A percentile compares a stretch with the other conserved stretches of the same genome.
phyloP scores from a whole-genome alignment of 2,329 filamentous ascomycete genomes.

The Chaetomium sp. region DNA sequence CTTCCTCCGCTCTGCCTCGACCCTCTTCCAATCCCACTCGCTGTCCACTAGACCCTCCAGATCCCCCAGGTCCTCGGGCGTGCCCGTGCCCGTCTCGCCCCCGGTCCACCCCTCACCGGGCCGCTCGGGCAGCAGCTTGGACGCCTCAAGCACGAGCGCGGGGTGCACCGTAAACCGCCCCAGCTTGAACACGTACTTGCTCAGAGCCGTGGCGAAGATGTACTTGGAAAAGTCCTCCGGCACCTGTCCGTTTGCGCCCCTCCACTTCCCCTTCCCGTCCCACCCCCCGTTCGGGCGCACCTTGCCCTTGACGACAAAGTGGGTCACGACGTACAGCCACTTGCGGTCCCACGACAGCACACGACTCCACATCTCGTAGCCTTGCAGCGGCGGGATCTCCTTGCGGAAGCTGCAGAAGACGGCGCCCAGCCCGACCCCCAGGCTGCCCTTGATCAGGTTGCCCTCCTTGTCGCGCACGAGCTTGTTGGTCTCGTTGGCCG shows the following conservation, averaged over 20 bases:
- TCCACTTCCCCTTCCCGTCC: constrained; percentile 51
- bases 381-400: constrained; percentile 70
- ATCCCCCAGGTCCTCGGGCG: constrained; percentile 44
- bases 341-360: constrained; percentile 77
- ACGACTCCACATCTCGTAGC: constrained; percentile 73
- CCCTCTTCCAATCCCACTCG: constrained; percentile 60
- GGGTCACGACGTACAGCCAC: constrained; percentile 76
- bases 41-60: constrained; percentile 43
- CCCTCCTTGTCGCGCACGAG: constrained; percentile 56
- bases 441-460: constrained; percentile 53
- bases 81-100: constrained; percentile 48
- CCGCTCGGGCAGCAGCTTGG: constrained; percentile 71
- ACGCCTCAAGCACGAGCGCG: constrained; percentile 70
- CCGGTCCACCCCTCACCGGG: constrained; percentile 65
- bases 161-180: constrained; percentile 83
- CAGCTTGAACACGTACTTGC: constrained; percentile 83
- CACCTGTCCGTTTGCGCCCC: constrained; percentile 24
- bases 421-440: constrained; percentile 70
- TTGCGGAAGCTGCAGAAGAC: constrained; percentile 73
- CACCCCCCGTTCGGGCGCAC: constrained; percentile 55
- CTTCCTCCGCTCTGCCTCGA: constrained; percentile 57
- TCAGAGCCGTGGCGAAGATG: constrained; percentile 70
- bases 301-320: constrained; percentile 67
- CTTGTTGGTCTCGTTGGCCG: constrained; percentile 51
- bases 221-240: constrained; percentile 58